Evolutionary conservation across 2,329 filamentous ascomycete species (phyloP), one percentile per base, ranked within the genome.

Genomic region (Polychaeton citri): DNA sequence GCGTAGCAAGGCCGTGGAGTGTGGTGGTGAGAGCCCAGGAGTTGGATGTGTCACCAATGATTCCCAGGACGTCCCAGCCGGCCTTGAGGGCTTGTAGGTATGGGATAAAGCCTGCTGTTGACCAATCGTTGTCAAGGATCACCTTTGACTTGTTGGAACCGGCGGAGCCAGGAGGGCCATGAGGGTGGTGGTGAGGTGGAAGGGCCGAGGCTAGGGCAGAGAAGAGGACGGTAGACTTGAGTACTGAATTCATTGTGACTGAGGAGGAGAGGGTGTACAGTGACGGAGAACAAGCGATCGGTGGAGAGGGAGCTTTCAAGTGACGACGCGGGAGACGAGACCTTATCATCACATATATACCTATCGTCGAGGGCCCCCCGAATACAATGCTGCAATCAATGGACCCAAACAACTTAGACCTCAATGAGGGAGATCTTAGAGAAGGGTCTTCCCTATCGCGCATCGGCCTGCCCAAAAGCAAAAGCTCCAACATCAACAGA

Each of bases 61-160:
- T 40, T 3, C 59, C 65, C 1, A 70, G 49, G 8, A 69, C 50
- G 19, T 69, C 57, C 48, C 62, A 62, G 19, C 58, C 59, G 4
- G 59, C 59, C 33, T 65, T 59, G 3, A 68, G 47, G 9, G 64
- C 62, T 36, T 67, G 47, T 3, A 69, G 51, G 42, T 59, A 64
- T 1, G 63, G 58, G 12, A 65, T 59, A 45, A 64, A 66, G 5
- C 55, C 59, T 2, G 53, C 51, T 1, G 60, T 47, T 26, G 51
- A 52, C 62, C 62, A 68, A 48, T 69, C 64, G 42, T 67, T 67
- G 46, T 69, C 62, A 33, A 68, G 44, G 41, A 68, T 62, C 19
- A 54, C 53, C 44, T 62, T 52, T 16, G 42, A 45, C 18, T 40
- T 38, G 12, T 32, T 43, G 39, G 21, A 42, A 28, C 24, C 24